phyloP scores from a whole-genome alignment of 2,329 filamentous ascomycete species.

The Remersonia thermophila region DNA sequence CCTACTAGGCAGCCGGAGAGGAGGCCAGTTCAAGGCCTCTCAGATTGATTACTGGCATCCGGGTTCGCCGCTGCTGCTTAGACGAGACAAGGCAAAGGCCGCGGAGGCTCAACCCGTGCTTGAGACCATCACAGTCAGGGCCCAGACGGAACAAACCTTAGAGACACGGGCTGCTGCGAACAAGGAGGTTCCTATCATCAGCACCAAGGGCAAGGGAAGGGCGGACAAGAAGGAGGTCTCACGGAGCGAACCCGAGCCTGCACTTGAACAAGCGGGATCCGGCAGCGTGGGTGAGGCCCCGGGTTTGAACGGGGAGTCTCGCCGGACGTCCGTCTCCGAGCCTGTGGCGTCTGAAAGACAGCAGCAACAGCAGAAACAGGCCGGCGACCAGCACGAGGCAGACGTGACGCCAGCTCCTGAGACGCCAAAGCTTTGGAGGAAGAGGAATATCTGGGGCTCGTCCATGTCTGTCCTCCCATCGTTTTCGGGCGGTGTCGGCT shows the following conservation, averaged over 20 bases:
- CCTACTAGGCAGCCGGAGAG: slow-evolving; percentile 4
- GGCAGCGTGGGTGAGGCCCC: background rate
- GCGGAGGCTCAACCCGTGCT: background rate
- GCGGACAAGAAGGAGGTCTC: slow-evolving; percentile 17
- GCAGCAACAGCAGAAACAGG: background rate
- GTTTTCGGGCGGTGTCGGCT: slow-evolving; percentile 13
- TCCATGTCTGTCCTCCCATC: slow-evolving; percentile 15
- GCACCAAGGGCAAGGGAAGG: slow-evolving; percentile 19
- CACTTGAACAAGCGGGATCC: slow-evolving; percentile 1
- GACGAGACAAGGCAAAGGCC: background rate
- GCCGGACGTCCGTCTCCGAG: background rate
- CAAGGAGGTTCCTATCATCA: background rate
- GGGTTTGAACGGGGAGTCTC: background rate
- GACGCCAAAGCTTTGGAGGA: slow-evolving; percentile 1
- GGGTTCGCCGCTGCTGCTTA: slow-evolving; percentile 13
- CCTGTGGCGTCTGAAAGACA: background rate
- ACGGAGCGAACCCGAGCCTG: slow-evolving; percentile 14
- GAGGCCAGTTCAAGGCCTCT: slow-evolving; percentile 2
- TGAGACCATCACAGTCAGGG: too few relatives aligned
- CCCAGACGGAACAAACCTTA: background rate
- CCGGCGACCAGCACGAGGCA: background rate
- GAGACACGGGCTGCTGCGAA: background rate
- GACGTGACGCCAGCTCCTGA: background rate
- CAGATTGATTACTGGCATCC: background rate
- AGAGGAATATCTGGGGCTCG: slow-evolving; percentile 13